Conservation (phyloP, 371 early-diverging fungal genomes). For the Aphelidium insulamus region DNA sequence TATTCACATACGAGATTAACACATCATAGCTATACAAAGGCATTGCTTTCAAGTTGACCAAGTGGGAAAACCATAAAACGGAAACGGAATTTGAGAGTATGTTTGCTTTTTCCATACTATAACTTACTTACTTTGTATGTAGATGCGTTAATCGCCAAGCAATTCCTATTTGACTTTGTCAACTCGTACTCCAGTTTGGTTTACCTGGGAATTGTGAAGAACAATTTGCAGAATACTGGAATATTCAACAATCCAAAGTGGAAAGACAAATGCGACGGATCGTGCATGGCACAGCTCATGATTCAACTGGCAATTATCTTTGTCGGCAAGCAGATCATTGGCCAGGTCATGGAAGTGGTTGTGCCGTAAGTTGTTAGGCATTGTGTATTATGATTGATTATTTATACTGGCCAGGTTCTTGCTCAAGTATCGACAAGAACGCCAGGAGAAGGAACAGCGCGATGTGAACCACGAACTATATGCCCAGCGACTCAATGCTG, state of each 20-base stretch:
- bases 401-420: slow-evolving; percentile 2
- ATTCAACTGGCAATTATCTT: slow-evolving; percentile 30
- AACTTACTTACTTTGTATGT: not conserved
- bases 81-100: slow-evolving; percentile 17
- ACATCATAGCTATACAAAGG: slow-evolving; percentile 9
- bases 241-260: not conserved
- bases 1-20: not conserved
- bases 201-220: slow-evolving; percentile 26
- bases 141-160: slow-evolving; percentile 24
- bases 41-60: slow-evolving; percentile 12
- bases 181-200: slow-evolving; percentile 27
- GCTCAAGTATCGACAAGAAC: slow-evolving; percentile 3
- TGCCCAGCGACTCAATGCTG: not conserved
- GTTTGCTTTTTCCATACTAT: not conserved
- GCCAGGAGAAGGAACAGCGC: slow-evolving; percentile 4
- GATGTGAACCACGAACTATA: slow-evolving; percentile 1
- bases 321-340: slow-evolving; percentile 21
- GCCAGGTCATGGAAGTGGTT: slow-evolving; percentile 15
- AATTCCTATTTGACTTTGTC: slow-evolving; percentile 27
- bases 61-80: slow-evolving; percentile 24
- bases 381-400: too few species aligned
- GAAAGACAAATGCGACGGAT: slow-evolving; percentile 5
- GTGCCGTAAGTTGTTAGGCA: slow-evolving; percentile 15
- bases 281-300: slow-evolving; percentile 22
- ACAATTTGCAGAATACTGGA: slow-evolving; percentile 1